Evolutionary conservation across 352 stramenopile species (phyloP).

Genomic region (Globisporangium alternatum): DNA sequence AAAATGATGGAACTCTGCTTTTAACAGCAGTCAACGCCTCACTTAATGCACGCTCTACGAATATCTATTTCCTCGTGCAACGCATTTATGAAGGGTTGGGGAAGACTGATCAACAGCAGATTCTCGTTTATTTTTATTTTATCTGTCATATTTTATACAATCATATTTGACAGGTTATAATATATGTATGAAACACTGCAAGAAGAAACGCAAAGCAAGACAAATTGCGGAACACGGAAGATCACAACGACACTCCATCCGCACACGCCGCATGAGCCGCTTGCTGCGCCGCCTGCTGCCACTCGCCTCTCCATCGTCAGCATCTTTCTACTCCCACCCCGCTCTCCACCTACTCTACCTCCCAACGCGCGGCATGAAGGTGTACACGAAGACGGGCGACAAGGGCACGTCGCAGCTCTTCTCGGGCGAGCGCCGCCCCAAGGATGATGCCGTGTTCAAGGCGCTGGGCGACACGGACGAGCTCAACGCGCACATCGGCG

Average conservation of each 20-base stretch:
- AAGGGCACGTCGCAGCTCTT: constrained; percentile 92
- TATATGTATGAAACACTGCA: too few relatives aligned
- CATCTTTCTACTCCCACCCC: neutral
- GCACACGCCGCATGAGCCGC: constrained; percentile 4
- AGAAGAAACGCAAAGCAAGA: too few relatives aligned
- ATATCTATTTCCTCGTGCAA: too few relatives aligned
- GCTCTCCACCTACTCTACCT: neutral
- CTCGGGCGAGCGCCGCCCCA: constrained; percentile 84
- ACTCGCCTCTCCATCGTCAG: neutral
- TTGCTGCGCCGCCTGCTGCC: neutral
- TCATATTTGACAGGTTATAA: too few relatives aligned
- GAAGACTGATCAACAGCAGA: too few relatives aligned
- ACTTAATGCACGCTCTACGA: too few relatives aligned
- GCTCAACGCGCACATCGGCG: constrained; percentile 79
- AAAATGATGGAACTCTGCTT: too few relatives aligned
- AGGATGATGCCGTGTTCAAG: constrained; percentile 87
- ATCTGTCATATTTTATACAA: too few relatives aligned
- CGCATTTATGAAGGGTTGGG: too few relatives aligned
- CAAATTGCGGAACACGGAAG: neutral
- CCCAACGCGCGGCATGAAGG: constrained; percentile 60
- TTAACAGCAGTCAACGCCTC: too few relatives aligned
- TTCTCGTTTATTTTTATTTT: too few relatives aligned
- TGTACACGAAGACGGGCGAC: constrained; percentile 92
- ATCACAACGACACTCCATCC: neutral
- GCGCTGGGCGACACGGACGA: constrained; percentile 91